Base-by-base conservation (phyloP, 768 basidiomycete genomes). In the Leucocoprinus sp. region DNA sequence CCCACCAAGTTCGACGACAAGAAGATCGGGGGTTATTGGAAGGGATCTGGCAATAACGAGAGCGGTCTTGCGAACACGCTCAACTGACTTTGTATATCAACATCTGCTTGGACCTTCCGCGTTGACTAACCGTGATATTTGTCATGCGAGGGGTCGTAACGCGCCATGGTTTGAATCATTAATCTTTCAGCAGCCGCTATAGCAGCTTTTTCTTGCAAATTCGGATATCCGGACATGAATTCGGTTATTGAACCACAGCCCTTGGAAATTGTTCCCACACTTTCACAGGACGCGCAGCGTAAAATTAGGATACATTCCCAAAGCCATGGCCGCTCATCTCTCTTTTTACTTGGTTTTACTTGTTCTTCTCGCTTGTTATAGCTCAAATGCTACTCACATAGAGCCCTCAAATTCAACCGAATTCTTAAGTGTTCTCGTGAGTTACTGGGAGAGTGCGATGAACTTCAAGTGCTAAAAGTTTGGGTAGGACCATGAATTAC, bases 61-160 rank as follows among this genome's bases (percentile, higher is more conserved):
- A 1, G 91, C 87, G 1, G 84, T 86, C 54, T 72, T 79, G 43
- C 91, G 69, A 21, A 95, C 91, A 51, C 92, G 82, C 53, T 84
- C 72, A 8, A 93, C 91, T 31, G 31, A 14, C 31, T 92, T 45
- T 33, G 34, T 48, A 44, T 45, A 44, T 45, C 43, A 45, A 31
- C 29, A 50, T 38, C 38, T 35, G 35, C 27, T 39, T 40, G 26
- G 24, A n/a, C 27, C 43, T 29, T 26, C 42, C 18, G 42, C 14
- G 24, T 42, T 42, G 18, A 15, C 76, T 57, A 50, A 85, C 86
- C 86, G 57, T 91, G 88, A 50, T 75, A 80, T 42, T 70, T 73
- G 60, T 91, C 88, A 56, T 90, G 88, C 23, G 85, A 87, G 4
- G 85, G 78, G 57, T 88, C 88, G 56, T 86, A 87, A 51, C 76